Base-by-base conservation (phyloP, 2,329 filamentous ascomycete genomes). In the Fusarium heterosporum region DNA sequence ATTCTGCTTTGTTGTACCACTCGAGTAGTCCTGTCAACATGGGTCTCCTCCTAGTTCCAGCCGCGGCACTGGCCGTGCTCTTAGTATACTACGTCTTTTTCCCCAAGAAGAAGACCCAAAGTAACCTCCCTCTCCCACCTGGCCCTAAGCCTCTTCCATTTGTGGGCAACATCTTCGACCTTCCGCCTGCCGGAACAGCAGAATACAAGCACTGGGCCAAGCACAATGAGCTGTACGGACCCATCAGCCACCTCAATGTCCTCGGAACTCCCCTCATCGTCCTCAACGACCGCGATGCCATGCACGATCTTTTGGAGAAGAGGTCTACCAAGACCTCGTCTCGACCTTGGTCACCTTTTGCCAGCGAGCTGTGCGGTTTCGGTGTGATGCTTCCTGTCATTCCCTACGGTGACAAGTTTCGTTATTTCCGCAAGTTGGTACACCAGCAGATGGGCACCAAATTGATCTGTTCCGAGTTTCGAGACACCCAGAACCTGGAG, bases 111-210 rank as follows among this genome's bases (percentile, higher is more conserved):
- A 66, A 49, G 34, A 28, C 41, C 22, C 34, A 16, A 36, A 36
- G 34, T 8, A 39, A 40, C 8, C 49, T 40, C 28, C 38, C 43
- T 28, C 64, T 73, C 1, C 85, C 84, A 2, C 85, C 84, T 2
- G 85, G 85, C 0, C 85, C 85, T 0, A 83, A 76, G 36, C 78
- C 78, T 0, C 69, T 82, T 8, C 82, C 83, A 0, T 14, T 87
- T 0, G 29, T 87, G 6, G 85, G 85, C 6, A 87, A 86, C 65
- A 63, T 86, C 16, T 61, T 67, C 2, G 83, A 86, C 61, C 72
- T 87, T 12, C 84, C 84, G 1, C 71, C 76, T 0, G 49, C 58
- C 1, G 78, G 76, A 2, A 64, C 59, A 8, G 73, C 70, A 6
- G 79, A 81, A 58, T 79, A 75, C 59, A 63, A 76, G 43, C 79